A percentile compares a stretch with the other conserved stretches of the same genome.
Evolutionary conservation across 345 rosid species (phyloP).

Genomic region (Salix koriyanagi): DNA sequence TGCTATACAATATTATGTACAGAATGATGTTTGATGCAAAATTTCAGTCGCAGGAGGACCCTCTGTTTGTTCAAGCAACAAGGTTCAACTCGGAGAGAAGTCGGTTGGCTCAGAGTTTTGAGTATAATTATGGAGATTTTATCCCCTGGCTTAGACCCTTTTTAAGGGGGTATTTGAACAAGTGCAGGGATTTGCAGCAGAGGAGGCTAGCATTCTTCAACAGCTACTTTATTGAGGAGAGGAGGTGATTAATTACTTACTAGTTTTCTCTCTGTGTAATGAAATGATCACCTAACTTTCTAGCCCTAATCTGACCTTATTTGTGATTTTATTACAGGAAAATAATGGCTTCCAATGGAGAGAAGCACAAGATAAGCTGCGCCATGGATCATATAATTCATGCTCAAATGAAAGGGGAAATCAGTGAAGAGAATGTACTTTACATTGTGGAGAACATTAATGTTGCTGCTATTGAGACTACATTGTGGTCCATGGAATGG

Average conservation of each 20-base stretch:
- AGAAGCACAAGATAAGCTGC: slow-evolving; percentile 44
- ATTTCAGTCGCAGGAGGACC: slow-evolving; percentile 46
- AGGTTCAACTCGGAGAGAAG: slow-evolving; percentile 56
- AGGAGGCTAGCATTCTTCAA: slow-evolving; percentile 57
- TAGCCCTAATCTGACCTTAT: background rate
- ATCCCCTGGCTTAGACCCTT: slow-evolving; percentile 58
- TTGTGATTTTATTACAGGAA: slow-evolving; percentile 24
- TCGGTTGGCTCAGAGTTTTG: slow-evolving; percentile 58
- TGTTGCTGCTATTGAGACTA: slow-evolving; percentile 67
- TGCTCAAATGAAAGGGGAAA: slow-evolving; percentile 56
- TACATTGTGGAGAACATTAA: slow-evolving; percentile 68
- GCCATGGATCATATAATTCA: slow-evolving; percentile 59
- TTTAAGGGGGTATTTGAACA: slow-evolving; percentile 56
- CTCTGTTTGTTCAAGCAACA: slow-evolving; percentile 49
- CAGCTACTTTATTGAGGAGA: slow-evolving; percentile 37
- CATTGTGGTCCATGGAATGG: slow-evolving; percentile 74
- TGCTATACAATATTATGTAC: slow-evolving; percentile 63
- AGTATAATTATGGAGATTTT: slow-evolving; percentile 63
- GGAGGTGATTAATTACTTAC: slow-evolving; percentile 28
- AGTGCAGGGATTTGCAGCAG: slow-evolving; percentile 53
- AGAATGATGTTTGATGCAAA: slow-evolving; percentile 61
- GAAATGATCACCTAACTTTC: background rate
- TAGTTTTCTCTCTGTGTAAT: background rate
- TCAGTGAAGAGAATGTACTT: slow-evolving; percentile 53
- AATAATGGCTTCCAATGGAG: slow-evolving; percentile 44